A percentile compares a stretch with the other conserved stretches of the same genome.
Conservation (phyloP, 306 rosid genomes). For the Pterocarpus santalinus region DNA sequence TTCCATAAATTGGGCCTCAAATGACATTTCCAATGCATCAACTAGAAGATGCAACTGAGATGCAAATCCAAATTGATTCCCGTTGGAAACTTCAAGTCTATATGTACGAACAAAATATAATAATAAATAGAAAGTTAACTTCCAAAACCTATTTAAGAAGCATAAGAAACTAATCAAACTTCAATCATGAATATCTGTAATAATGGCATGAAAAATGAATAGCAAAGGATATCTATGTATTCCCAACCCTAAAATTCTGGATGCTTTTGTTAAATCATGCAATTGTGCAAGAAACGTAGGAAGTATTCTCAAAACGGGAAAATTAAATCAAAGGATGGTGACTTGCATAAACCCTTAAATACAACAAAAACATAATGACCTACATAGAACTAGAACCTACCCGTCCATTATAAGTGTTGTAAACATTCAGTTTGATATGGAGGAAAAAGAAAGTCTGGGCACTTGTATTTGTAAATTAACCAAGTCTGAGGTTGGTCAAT, state of each 20-base stretch:
- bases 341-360: constrained; percentile 6
- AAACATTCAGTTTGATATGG: constrained; percentile 16
- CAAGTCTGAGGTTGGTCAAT: constrained; percentile 15
- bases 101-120: constrained; percentile 22
- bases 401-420: constrained; percentile 21
- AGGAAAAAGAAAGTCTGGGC: constrained; percentile 47
- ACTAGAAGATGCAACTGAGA: constrained; percentile 68
- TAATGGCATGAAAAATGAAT: constrained; percentile 30
- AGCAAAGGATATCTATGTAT: constrained; percentile 1
- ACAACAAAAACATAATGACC: constrained; percentile 20
- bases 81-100: constrained; percentile 64
- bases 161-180: constrained; percentile 8
- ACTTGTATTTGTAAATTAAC: constrained; percentile 15
- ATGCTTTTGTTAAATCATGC: constrained; percentile 5
- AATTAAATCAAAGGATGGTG: not conserved
- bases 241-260: constrained; percentile 18
- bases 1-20: constrained; percentile 78
- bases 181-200: constrained; percentile 10
- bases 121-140: constrained; percentile 13
- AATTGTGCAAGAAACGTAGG: constrained; percentile 25
- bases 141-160: constrained; percentile 9
- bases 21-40: constrained; percentile 72
- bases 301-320: constrained; percentile 11
- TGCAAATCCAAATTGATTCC: constrained; percentile 75
- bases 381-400: constrained; percentile 32